A percentile compares a stretch with the other conserved stretches of the same genome.
Conservation (phyloP, 2,329 filamentous ascomycete species). For the Graphium sp. region DNA sequence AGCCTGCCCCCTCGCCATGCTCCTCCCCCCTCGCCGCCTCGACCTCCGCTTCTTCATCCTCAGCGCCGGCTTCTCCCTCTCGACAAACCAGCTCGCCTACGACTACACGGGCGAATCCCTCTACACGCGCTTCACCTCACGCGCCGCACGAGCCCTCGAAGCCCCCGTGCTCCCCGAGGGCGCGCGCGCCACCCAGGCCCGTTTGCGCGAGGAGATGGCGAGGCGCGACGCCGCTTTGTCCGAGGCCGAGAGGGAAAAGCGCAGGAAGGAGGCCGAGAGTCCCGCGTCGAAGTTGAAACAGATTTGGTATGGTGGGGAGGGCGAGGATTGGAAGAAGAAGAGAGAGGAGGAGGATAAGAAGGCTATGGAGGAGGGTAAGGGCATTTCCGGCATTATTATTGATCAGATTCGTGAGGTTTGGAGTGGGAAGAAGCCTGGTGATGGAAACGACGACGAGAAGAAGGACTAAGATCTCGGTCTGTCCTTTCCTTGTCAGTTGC, state of each 20-base stretch:
- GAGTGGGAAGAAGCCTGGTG: conserved; percentile 15
- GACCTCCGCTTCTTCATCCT: conserved; percentile 34
- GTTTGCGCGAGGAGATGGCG: conserved; percentile 28
- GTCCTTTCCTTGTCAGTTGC: no score
- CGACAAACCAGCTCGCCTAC: conserved; percentile 35
- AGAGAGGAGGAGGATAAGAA: conserved; percentile 31
- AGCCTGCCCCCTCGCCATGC: conserved; percentile 26
- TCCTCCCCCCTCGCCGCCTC: conserved; percentile 32
- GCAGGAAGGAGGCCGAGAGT: conserved; percentile 11
- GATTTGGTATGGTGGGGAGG: conserved; percentile 42
- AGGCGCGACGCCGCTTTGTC: conserved; percentile 14
- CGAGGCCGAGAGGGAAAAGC: conserved; percentile 13
- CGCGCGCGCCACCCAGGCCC: conserved; percentile 26
- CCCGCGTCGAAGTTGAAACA: conserved; percentile 21
- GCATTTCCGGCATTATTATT: conserved; percentile 36
- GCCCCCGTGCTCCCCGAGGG: conserved; percentile 39
- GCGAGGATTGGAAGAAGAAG: conserved; percentile 35
- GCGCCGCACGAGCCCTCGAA: conserved; percentile 17
- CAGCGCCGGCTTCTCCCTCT: conserved; percentile 29
- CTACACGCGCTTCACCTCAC: conserved; percentile 24
- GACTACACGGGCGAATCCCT: conserved; percentile 40
- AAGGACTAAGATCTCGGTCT: no score
- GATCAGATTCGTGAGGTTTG: conserved; percentile 40
- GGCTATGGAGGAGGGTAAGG: conserved; percentile 36
- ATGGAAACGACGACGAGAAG: conserved; percentile 8